phyloP scores from a whole-genome alignment of 2,329 filamentous ascomycete species.

The Alternaria longipes region DNA sequence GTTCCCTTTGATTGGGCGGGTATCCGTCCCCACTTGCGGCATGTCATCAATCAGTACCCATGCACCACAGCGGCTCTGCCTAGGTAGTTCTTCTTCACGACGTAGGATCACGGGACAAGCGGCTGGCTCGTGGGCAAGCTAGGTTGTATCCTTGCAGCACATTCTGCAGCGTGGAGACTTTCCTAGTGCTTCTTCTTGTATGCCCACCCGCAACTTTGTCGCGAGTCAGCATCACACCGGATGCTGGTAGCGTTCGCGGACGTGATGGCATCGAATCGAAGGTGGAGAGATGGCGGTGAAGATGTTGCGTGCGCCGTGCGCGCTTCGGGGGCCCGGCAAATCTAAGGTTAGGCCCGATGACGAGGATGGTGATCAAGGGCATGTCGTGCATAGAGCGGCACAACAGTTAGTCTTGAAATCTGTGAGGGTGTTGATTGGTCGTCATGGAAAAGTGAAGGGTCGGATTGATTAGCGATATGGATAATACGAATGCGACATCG shows the following conservation, averaged over 20 bases:
- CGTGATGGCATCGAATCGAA: not conserved
- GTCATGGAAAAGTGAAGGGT: not conserved
- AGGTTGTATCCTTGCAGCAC: slow-evolving; percentile 3
- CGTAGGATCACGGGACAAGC: slow-evolving; percentile 12
- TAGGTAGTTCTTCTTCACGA: slow-evolving; percentile 4
- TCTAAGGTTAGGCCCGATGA: slow-evolving; percentile 20
- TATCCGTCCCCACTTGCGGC: slow-evolving; percentile 2
- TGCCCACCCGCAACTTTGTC: not conserved
- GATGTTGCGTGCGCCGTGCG: slow-evolving; percentile 21
- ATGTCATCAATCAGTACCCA: slow-evolving; percentile 16
- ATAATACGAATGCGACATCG: slow-evolving; percentile 1
- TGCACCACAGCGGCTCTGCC: slow-evolving; percentile 11
- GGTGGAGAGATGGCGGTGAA: slow-evolving; percentile 33
- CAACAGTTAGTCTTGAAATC: slow-evolving; percentile 8
- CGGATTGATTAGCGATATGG: not conserved
- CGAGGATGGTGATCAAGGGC: slow-evolving; percentile 17
- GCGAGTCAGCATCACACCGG: slow-evolving; percentile 10
- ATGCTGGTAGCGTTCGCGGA: slow-evolving; percentile 11
- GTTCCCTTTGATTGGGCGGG: slow-evolving; percentile 13
- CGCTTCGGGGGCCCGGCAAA: slow-evolving; percentile 30
- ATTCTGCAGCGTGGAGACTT: slow-evolving; percentile 4
- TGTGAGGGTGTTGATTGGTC: slow-evolving; percentile 1
- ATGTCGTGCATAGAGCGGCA: slow-evolving; percentile 24
- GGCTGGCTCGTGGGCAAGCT: slow-evolving; percentile 12
- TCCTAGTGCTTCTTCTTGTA: slow-evolving; percentile 3